Conservation (phyloP, 768 basidiomycete genomes). For the Auriculariales sp. region DNA sequence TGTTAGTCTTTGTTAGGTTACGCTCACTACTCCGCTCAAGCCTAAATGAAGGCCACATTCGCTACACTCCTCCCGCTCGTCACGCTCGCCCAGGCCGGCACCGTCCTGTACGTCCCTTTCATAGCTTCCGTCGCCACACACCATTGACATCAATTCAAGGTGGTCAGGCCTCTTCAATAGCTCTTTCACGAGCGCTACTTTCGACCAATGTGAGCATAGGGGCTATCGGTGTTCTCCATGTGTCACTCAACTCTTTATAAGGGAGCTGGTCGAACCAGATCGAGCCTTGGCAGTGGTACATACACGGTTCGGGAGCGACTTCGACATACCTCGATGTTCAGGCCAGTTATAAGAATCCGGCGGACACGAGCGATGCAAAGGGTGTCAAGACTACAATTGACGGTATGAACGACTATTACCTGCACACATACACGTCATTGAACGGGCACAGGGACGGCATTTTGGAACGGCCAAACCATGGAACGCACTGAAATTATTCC, state of each 20-base stretch:
- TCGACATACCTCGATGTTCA: constrained; percentile 37
- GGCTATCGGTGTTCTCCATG: not conserved
- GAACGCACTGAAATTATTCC: constrained; percentile 24
- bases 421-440: too few relatives aligned
- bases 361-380: constrained; percentile 30
- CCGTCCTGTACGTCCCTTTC: too few relatives aligned
- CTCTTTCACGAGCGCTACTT: constrained; percentile 28
- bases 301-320: constrained; percentile 38
- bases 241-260: constrained; percentile 9
- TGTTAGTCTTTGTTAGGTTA: not conserved
- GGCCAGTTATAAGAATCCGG: constrained; percentile 44
- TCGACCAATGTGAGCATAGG: constrained; percentile 33
- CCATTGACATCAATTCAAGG: too few relatives aligned
- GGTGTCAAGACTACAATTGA: constrained; percentile 39
- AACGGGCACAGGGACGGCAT: too few relatives aligned
- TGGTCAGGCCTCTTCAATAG: constrained; percentile 44
- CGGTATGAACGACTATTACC: too few relatives aligned
- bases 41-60: constrained; percentile 11
- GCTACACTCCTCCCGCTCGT: constrained; percentile 10
- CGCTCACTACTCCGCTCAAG: not conserved
- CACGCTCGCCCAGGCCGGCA: constrained; percentile 28
- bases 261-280: constrained; percentile 45
- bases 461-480: constrained; percentile 38
- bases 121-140: too few relatives aligned
- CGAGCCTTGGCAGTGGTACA: constrained; percentile 44